Evolutionary conservation across 805 yeast genomes (phyloP), one percentile per base, ranked within the genome.

Genomic region (Wickerhamia fluorescens): DNA sequence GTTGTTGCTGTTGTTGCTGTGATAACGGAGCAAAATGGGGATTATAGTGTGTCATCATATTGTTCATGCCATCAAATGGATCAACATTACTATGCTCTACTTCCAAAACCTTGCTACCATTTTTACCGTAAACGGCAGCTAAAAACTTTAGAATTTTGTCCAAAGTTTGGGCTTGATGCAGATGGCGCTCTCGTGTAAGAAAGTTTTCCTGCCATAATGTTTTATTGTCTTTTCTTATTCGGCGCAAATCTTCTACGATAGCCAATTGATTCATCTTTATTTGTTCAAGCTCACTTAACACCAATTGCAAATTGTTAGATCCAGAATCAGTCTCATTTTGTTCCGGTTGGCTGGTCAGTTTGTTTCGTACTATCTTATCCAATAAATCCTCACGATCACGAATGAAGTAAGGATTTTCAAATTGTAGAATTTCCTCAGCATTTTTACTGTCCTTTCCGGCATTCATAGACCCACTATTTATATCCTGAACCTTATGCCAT

Each of bases 401-500:
- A 20, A 75, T 61, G 51, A 92, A 92, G 47, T 76, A 69, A 2
- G 92, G 87, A 39, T 87, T 85, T 38, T 75, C 78, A 60, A 92
- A 92, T 55, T 87, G 94, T 83, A 88, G 80, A 31, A 76, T 71
- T 46, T 92, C 97, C 33, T 88, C 96, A 23, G 59, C 58, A n/a
- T 33, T 34, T 33, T 61, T 66, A 22, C 56, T 60, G 32, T 71
- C 63, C 25, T 49, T 49, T 4, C 37, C 34, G 30, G 36, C 41
- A 26, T 44, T 67, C 35, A 77, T 57, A 4, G 88, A 71, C 3
- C 94, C 96, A 15, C 81, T 71, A 33, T 61, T 82, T 14, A 88
- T 75, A 56, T 92, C 97, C 56, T 92, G 98, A 4, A 92, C 92
- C 57, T 92, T 92, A 61, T 88, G 97, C 96, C 96, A 92, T 7